Conservation (phyloP, 1,284 basidiomycete species). For the Ganoderma lingzhi region DNA sequence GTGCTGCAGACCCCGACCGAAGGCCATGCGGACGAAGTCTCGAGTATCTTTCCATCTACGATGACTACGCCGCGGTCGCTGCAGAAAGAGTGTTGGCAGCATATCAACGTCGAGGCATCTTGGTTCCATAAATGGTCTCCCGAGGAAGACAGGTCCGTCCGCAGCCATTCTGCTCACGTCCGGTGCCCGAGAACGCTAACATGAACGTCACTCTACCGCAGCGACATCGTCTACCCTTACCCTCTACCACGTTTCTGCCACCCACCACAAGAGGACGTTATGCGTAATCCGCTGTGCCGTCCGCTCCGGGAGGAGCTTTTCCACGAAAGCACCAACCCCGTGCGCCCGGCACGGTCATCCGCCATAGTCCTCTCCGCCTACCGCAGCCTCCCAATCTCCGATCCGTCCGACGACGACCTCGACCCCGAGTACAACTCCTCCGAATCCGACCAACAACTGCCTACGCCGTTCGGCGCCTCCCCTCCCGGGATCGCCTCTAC, state of each 20-base stretch:
- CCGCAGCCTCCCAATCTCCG: neutral
- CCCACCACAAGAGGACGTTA: conserved; percentile 60
- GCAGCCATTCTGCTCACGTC: conserved; percentile 6
- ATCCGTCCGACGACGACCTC: neutral
- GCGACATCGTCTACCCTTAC: conserved; percentile 57
- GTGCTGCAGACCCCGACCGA: conserved; percentile 54
- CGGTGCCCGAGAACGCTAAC: neutral
- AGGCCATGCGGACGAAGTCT: conserved; percentile 51
- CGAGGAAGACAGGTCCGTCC: conserved; percentile 44
- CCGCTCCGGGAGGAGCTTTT: conserved; percentile 52
- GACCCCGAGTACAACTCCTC: neutral
- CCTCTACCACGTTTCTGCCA: conserved; percentile 61
- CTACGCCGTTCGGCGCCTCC: neutral
- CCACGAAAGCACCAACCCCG: neutral
- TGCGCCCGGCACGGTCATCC: neutral
- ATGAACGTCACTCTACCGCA: conserved; percentile 27
- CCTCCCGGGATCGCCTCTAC: conserved; percentile 7
- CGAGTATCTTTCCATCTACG: conserved; percentile 61
- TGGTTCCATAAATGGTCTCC: conserved; percentile 65
- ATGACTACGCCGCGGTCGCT: conserved; percentile 53
- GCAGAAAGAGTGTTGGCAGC: conserved; percentile 68
- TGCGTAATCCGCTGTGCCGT: conserved; percentile 62
- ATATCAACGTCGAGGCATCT: conserved; percentile 54
- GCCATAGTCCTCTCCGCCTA: neutral
- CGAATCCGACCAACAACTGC: neutral